phyloP scores from a whole-genome alignment of 2,329 filamentous ascomycete species.

The Trichoderma arundinaceum region DNA sequence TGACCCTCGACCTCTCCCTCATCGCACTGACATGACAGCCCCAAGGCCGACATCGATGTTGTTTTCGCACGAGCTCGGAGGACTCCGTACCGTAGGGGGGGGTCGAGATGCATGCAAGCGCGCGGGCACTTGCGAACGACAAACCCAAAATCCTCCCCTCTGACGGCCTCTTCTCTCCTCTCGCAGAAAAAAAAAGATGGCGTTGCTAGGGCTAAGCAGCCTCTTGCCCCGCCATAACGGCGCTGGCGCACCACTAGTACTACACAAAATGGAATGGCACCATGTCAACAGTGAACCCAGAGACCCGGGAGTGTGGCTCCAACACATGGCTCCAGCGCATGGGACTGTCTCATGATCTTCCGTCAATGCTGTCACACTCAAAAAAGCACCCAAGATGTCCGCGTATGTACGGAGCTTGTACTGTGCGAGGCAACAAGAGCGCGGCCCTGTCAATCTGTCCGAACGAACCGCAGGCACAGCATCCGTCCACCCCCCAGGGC shows the following conservation, averaged over 20 bases:
- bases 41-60: too few relatives aligned
- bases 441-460: slow-evolving; percentile 29
- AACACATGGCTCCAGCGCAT: slow-evolving; percentile 27
- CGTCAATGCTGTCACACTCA: slow-evolving; percentile 29
- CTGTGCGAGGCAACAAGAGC: slow-evolving; percentile 13
- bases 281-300: slow-evolving; percentile 28
- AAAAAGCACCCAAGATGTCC: slow-evolving; percentile 13
- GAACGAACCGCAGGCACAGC: slow-evolving; percentile 25
- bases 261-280: background rate
- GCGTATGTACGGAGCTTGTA: slow-evolving; percentile 25
- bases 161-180: slow-evolving; percentile 6
- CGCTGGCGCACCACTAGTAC: slow-evolving; percentile 29
- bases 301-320: slow-evolving; percentile 32
- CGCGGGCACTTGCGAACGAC: slow-evolving; percentile 24
- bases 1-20: too few relatives aligned
- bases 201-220: slow-evolving; percentile 30
- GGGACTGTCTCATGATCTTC: slow-evolving; percentile 33
- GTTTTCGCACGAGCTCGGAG: background rate
- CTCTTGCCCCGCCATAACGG: slow-evolving; percentile 32
- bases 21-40: background rate
- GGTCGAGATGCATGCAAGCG: slow-evolving; percentile 17
- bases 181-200: slow-evolving; percentile 16
- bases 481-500: slow-evolving; percentile 18
- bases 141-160: slow-evolving; percentile 23
- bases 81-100: background rate